phyloP scores from a whole-genome alignment of 495 filamentous ascomycete genomes.

The Penicillium argentinense region DNA sequence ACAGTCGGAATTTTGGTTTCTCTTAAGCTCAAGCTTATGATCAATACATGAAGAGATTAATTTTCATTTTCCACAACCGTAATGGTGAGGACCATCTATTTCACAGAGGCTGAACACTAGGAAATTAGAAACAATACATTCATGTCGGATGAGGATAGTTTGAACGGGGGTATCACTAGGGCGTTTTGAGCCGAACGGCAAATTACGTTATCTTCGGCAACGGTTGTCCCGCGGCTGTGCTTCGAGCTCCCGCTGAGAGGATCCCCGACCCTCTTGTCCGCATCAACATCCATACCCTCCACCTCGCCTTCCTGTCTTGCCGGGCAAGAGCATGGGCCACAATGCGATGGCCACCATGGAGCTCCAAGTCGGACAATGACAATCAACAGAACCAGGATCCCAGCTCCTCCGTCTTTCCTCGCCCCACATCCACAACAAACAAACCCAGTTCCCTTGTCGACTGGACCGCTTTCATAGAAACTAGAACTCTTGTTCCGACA shows the following conservation, averaged over 20 bases:
- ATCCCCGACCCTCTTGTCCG: slow-evolving; percentile 18
- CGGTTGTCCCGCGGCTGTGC: slow-evolving; percentile 1
- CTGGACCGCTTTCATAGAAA: slow-evolving; percentile 68
- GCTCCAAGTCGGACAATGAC: slow-evolving; percentile 39
- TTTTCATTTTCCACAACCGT: background rate
- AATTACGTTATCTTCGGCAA: slow-evolving; percentile 17
- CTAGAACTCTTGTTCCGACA: slow-evolving; percentile 64
- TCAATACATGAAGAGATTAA: background rate
- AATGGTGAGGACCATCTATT: too few species aligned
- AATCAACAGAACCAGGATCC: slow-evolving; percentile 17
- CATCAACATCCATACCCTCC: slow-evolving; percentile 9
- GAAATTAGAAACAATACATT: too few species aligned
- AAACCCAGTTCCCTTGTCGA: slow-evolving; percentile 32
- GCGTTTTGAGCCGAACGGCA: too few species aligned
- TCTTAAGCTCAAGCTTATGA: background rate
- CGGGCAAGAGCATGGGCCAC: slow-evolving; percentile 32
- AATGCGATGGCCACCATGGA: slow-evolving; percentile 58
- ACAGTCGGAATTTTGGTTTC: background rate
- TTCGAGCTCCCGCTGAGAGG: slow-evolving; percentile 5
- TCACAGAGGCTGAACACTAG: too few species aligned
- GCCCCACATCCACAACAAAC: slow-evolving; percentile 15
- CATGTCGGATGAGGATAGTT: too few species aligned
- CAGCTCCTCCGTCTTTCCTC: slow-evolving; percentile 10
- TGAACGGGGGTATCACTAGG: too few species aligned
- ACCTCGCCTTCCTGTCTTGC: slow-evolving; percentile 6